A percentile compares a stretch with the other conserved stretches of the same genome.
Conservation (phyloP, 768 basidiomycete species). For the Antrodiella citrinella region DNA sequence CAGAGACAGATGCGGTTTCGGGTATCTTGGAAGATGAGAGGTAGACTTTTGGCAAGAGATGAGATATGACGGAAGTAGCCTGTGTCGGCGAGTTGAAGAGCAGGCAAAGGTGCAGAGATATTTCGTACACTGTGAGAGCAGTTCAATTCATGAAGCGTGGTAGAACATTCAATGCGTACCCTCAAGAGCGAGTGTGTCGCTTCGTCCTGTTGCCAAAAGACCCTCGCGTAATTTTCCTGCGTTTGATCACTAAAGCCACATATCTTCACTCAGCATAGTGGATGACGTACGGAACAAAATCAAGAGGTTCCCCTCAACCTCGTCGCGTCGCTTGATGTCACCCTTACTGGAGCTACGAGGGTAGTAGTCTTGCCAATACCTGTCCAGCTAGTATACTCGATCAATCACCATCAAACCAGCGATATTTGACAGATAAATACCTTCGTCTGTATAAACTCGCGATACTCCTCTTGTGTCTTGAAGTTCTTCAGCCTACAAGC, state of each 20-base stretch:
- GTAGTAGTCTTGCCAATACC: conserved; percentile 25
- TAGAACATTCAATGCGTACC: conserved; percentile 33
- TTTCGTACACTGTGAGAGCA: conserved; percentile 54
- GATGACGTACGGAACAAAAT: conserved; percentile 60
- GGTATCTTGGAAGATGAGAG: conserved; percentile 19
- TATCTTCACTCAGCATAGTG: background rate
- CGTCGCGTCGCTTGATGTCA: conserved; percentile 26
- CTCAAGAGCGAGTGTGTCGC: conserved; percentile 58
- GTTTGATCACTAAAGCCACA: conserved; percentile 1
- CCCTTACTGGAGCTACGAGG: conserved; percentile 11
- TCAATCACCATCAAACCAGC: background rate
- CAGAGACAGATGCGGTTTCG: conserved; percentile 20
- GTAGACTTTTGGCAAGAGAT: conserved; percentile 47
- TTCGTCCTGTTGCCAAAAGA: conserved; percentile 49
- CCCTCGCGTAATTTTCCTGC: conserved; percentile 75
- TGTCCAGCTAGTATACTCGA: conserved; percentile 33
- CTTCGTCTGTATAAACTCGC: conserved; percentile 56
- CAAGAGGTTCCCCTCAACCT: conserved; percentile 59
- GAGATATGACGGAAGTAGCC: conserved; percentile 51
- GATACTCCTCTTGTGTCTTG: conserved; percentile 59
- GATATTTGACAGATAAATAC: conserved; percentile 27
- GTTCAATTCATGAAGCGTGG: background rate
- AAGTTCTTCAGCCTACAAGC: conserved; percentile 48
- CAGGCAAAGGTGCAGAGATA: conserved; percentile 56
- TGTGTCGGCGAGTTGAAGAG: conserved; percentile 57